phyloP scores from a whole-genome alignment of 1,139 yeast genomes.

The Geotrichum cucujoidarum region DNA sequence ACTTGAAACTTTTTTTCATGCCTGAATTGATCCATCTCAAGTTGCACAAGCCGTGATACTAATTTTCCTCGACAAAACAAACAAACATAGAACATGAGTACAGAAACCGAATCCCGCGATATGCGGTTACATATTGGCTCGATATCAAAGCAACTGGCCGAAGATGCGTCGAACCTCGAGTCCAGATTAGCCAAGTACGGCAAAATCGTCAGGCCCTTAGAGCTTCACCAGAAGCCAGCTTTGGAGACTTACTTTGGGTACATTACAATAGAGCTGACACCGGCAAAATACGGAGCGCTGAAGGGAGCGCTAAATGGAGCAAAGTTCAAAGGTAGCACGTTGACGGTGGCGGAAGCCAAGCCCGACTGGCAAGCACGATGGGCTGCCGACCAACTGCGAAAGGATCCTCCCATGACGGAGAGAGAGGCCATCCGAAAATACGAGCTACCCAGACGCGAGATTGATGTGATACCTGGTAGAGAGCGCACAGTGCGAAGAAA shows the following conservation, averaged over 20 bases:
- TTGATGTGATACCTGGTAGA: slow-evolving; percentile 59
- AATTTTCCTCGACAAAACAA: neutral
- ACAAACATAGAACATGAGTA: slow-evolving; percentile 1
- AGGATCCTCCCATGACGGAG: slow-evolving; percentile 36
- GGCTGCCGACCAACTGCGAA: slow-evolving; percentile 40
- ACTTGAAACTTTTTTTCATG: neutral
- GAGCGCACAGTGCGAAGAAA: slow-evolving; percentile 52
- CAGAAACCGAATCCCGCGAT: slow-evolving; percentile 1
- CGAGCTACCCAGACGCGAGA: slow-evolving; percentile 40
- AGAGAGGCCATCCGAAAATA: slow-evolving; percentile 43
- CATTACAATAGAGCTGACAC: slow-evolving; percentile 51
- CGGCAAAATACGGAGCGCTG: slow-evolving; percentile 45
- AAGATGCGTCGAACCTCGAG: slow-evolving; percentile 42
- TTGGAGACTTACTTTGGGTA: slow-evolving; percentile 60
- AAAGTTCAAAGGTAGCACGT: slow-evolving; percentile 65
- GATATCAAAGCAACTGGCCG: slow-evolving; percentile 51
- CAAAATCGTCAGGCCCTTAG: slow-evolving; percentile 41
- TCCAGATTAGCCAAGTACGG: slow-evolving; percentile 52
- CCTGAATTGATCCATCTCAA: neutral
- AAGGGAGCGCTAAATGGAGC: slow-evolving; percentile 61
- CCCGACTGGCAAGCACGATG: slow-evolving; percentile 45
- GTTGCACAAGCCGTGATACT: no score
- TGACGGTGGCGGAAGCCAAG: slow-evolving; percentile 49
- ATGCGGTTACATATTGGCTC: slow-evolving; percentile 64
- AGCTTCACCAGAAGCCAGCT: slow-evolving; percentile 47